Evolutionary conservation across 2,329 filamentous ascomycete species (phyloP).

Genomic region (Calonectria fujianensis): DNA sequence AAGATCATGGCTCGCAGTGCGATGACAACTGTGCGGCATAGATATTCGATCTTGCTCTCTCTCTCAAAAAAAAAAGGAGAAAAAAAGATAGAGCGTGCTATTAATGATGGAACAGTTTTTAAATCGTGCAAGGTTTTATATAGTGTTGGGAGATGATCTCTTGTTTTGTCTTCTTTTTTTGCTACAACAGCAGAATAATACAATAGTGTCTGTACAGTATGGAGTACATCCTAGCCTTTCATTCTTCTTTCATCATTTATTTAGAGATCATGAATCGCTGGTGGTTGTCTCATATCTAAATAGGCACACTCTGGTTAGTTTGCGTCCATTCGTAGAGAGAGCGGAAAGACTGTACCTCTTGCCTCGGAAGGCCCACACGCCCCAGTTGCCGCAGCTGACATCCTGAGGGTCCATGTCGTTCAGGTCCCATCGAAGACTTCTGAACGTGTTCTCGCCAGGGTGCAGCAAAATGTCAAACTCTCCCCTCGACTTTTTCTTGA

Average conservation of each 20-base stretch:
- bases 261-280: constrained; percentile 63
- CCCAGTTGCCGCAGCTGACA: constrained; percentile 97
- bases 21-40: constrained; percentile 9
- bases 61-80: too few species aligned
- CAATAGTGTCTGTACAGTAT: constrained; percentile 47
- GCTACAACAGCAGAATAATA: constrained; percentile 41
- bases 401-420: constrained; percentile 97
- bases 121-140: background rate
- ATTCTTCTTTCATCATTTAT: constrained; percentile 8
- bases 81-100: background rate
- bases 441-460: constrained; percentile 94
- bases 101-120: background rate
- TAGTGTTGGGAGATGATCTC: constrained; percentile 34
- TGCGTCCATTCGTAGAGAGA: background rate
- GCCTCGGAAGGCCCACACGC: constrained; percentile 96
- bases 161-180: constrained; percentile 37
- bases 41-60: background rate
- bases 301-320: constrained; percentile 27
- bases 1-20: constrained; percentile 8
- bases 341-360: constrained; percentile 82
- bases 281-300: constrained; percentile 78
- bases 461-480: constrained; percentile 95
- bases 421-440: constrained; percentile 96
- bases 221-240: constrained; percentile 33
- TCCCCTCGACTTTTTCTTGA: constrained; percentile 87